These are phyloP conservation scores for Pestalotiopsis sp. DNA, from an alignment of 2,329 filamentous ascomycete genomes.

Conservation along the genomic window DNA sequence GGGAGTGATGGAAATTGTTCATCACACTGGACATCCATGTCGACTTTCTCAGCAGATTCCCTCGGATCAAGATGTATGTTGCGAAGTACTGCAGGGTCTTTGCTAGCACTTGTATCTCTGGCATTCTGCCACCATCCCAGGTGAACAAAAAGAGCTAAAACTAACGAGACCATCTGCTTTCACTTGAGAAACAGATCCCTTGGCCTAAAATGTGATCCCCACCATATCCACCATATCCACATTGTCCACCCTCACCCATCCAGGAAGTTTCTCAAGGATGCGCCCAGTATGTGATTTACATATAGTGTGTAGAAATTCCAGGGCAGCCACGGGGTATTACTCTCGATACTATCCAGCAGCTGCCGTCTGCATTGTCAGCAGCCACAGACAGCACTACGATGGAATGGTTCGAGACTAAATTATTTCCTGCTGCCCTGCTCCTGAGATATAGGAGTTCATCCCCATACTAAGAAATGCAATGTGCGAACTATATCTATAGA, in stretches of 20 bases:
- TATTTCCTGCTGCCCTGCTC: too few relatives aligned
- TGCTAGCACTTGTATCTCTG: background rate
- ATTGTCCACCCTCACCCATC: background rate
- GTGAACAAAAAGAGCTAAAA: background rate
- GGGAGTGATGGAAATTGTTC: background rate
- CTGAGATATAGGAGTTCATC: too few relatives aligned
- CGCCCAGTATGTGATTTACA: background rate
- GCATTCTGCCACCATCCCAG: background rate
- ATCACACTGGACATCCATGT: background rate
- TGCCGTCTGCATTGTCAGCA: background rate
- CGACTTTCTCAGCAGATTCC: background rate
- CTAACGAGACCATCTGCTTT: too few relatives aligned
- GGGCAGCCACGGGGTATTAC: background rate
- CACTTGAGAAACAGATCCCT: background rate
- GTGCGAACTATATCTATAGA: too few relatives aligned
- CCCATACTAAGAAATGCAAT: too few relatives aligned
- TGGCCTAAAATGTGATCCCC: background rate
- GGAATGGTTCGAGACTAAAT: too few relatives aligned
- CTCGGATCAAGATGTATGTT: background rate
- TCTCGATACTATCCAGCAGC: background rate
- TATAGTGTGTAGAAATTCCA: background rate
- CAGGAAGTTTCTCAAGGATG: background rate
- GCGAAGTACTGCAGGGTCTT: background rate
- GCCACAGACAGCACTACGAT: too few relatives aligned
- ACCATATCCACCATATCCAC: conserved; percentile 4